Conservation (phyloP, 352 stramenopile genomes). For the Globisporangium splendens region DNA sequence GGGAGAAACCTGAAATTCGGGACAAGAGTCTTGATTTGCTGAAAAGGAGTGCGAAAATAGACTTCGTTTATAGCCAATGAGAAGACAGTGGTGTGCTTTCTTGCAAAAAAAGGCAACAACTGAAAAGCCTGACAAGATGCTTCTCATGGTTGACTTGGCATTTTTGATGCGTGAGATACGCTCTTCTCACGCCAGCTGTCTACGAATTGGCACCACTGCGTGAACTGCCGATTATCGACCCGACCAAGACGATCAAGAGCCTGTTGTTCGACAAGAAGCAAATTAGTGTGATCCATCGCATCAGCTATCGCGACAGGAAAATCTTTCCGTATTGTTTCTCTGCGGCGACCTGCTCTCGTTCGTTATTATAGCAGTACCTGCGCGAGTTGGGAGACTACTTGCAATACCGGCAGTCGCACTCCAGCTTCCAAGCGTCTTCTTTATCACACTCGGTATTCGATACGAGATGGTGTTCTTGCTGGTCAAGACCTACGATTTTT, state of each 20-base stretch:
- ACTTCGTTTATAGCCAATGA: no score
- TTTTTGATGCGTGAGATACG: no score
- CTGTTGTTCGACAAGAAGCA: constrained; percentile 16
- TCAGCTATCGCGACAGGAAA: constrained; percentile 12
- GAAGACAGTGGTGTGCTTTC: no score
- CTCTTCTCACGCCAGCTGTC: constrained; percentile 2
- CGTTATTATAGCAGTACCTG: constrained; percentile 9
- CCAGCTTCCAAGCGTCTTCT: constrained; percentile 20
- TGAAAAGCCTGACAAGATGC: no score
- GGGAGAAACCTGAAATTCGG: no score
- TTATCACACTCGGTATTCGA: constrained; percentile 19
- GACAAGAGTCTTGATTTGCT: no score
- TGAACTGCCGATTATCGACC: constrained; percentile 16
- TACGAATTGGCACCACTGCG: constrained; percentile 19
- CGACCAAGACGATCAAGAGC: constrained; percentile 25
- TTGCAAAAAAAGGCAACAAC: no score
- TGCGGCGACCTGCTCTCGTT: constrained; percentile 23
- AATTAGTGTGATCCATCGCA: constrained; percentile 14
- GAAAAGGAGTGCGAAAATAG: no score
- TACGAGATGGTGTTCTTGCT: constrained; percentile 25
- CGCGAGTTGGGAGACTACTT: constrained; percentile 8
- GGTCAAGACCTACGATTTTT: constrained; percentile 30
- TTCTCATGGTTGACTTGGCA: no score
- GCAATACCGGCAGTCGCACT: constrained; percentile 19
- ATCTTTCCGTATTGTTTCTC: constrained; percentile 16